Percentiles rank a stretch among this genome's conserved stretches.
phyloP scores from a whole-genome alignment of 2,329 filamentous ascomycete genomes.

The Sporothrix luriei region DNA sequence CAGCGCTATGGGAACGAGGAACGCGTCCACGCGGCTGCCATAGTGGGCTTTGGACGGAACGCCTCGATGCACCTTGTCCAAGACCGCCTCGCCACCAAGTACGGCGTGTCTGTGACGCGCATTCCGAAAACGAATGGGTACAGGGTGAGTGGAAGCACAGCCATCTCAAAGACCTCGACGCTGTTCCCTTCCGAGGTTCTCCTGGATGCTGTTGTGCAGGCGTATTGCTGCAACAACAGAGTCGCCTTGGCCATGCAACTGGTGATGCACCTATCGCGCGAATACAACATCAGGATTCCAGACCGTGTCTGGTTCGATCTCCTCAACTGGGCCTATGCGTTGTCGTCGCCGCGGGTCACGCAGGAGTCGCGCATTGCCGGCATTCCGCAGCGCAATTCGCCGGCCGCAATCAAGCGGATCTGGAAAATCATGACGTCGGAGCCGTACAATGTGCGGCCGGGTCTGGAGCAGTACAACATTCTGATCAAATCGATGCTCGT shows the following conservation, averaged over 20 bases:
- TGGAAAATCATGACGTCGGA: conserved; percentile 62
- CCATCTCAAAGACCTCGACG: conserved; percentile 54
- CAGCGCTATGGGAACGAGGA: conserved; percentile 45
- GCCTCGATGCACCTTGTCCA: conserved; percentile 44
- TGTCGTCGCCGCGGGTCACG: conserved; percentile 47
- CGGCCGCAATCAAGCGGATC: conserved; percentile 53
- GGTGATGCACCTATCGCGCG: conserved; percentile 63
- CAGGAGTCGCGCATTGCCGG: conserved; percentile 46
- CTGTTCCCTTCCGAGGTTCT: conserved; percentile 61
- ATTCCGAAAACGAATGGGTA: conserved; percentile 35
- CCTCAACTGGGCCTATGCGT: conserved; percentile 67
- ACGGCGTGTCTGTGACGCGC: conserved; percentile 38
- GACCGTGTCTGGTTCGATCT: conserved; percentile 65
- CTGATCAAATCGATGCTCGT: conserved; percentile 47
- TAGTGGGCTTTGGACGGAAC: conserved; percentile 49
- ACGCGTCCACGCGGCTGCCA: conserved; percentile 46
- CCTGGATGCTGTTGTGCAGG: conserved; percentile 67
- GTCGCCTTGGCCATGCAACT: conserved; percentile 61
- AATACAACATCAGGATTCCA: conserved; percentile 62
- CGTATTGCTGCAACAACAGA: conserved; percentile 67
- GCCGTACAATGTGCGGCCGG: conserved; percentile 61
- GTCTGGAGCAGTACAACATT: conserved; percentile 58
- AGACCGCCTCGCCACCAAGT: conserved; percentile 41
- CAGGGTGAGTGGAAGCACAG: conserved; percentile 37
- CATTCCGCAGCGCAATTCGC: conserved; percentile 44